Evolutionary conservation across 2,329 filamentous ascomycete species (phyloP), one percentile per base, ranked within the genome.

Genomic region (Ophiostoma perfectum): DNA sequence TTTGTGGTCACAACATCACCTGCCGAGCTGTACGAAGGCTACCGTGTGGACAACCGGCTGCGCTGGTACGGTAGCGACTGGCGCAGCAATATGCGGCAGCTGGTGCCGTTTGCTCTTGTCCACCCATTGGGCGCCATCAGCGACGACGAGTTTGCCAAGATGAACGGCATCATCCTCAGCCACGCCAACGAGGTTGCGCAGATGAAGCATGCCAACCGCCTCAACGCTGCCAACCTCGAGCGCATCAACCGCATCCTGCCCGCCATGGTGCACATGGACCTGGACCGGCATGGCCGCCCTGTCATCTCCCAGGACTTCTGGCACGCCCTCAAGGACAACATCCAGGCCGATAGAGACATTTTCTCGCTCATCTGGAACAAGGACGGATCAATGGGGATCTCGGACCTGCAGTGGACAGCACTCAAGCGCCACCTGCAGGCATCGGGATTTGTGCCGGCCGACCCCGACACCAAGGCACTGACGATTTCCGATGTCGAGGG

Each of bases 291-390:
- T 42, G 88, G 87, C 14, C 80, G 82, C 9, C 76, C 80, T 0
- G 77, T 83, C 36, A 83, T 91, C 16, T 78, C 84, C 0, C 80
- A 85, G 38, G 82, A 86, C 2, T 90, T 92, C 70, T 92, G 86
- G 84, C 80, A 85, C 68, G 89, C 88, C 0, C 75, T 92, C 8
- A 80, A 81, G 38, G 82, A 84, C 67, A 80, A 83, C 68, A 82
- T 90, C 64, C 78, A 78, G 27, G 75, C 78, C 1, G 84, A 85
- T 60, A 78, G 78, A 1, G 77, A 78, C 42, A 79, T 86, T 52
- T 74, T 86, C 49, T 81, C 78, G 3, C 72, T 85, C 3, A 78
- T 83, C 47, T 78, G 79, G 42, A 75, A 77, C 3, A 74, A 76
- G 2, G 74, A 79, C 16, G 75, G 75, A n/a, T 78, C 77, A 27